Base-by-base conservation (phyloP, 2,329 filamentous ascomycete species). In the Aspergillus sclerotialis region DNA sequence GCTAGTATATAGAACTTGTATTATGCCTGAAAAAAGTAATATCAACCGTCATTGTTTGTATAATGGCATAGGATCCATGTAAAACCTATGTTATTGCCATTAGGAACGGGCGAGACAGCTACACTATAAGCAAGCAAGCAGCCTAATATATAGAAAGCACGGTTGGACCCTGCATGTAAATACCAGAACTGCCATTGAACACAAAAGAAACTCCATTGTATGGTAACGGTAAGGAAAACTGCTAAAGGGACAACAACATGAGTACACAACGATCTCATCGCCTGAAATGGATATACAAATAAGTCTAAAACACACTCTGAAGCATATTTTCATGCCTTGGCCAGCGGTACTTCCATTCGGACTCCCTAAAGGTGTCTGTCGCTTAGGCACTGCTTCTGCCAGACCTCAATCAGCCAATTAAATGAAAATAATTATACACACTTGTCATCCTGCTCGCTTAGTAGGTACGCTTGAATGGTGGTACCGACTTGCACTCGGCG, bases 401-500 rank as follows among this genome's bases (percentile, higher is more conserved):
- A 23, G 10, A 6, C 10, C 19, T 10, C 6, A 23, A 23, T 7
- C 19, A 23, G 19, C 6, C 19, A 6, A 23, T 23, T 23, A 10
- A 10, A 23, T 6, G 19, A 11, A 9, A 17, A 23, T 37, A 19
- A 12, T 17, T 28, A 37, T 27, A 32, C n/a, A 23, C 15, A n/a
- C 9, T 23, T 19, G 12, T 5, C 11, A 30, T 14, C n/a, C n/a
- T 21, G n/a, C 15, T 35, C 34, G 28, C 24, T 55, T 70, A 73
- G 56, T 73, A 73, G 35, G 60, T 64, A 60, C 70, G 65, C 80
- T 95, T 94, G 78, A 96, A 95, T 29, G 92, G 92, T 52, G 90
- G 89, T 40, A 98, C 87, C 47, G 86, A 72, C 76, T 92, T 88
- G 80, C 92, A 96, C 76, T 98, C 92, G 53, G 76, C 80, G 78